Percentiles rank a stretch among this genome's conserved stretches.
These are phyloP conservation scores for Psidium friedrichsthalianum DNA, from an alignment of 345 rosid species.

Conservation along the genomic window DNA sequence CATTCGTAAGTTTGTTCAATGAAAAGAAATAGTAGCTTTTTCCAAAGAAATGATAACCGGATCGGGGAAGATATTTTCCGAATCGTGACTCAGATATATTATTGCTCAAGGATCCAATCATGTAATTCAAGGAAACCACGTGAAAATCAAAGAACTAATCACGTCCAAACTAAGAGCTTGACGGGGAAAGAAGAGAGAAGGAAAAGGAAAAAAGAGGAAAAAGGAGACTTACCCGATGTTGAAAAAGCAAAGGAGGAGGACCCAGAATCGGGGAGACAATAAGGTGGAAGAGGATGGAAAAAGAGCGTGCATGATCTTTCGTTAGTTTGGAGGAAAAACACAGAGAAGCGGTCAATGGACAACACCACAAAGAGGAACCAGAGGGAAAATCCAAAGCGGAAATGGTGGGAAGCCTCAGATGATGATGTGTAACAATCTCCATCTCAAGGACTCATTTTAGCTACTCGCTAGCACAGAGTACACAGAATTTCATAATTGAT, in stretches of 20 bases:
- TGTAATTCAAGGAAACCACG: not conserved
- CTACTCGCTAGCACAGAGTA: too few species aligned
- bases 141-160: not conserved
- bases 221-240: not conserved
- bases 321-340: not conserved
- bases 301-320: not conserved
- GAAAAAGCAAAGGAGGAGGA: not conserved
- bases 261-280: not conserved
- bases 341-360: not conserved
- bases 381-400: slow-evolving; percentile 8
- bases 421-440: not conserved
- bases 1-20: not conserved
- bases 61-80: not conserved
- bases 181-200: not conserved
- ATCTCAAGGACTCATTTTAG: not conserved
- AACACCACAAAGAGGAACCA: not conserved
- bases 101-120: not conserved
- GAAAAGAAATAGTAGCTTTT: not conserved
- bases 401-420: slow-evolving; percentile 11
- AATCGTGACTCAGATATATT: too few species aligned
- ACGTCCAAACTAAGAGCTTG: not conserved
- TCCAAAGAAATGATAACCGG: not conserved
- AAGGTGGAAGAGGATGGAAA: not conserved
- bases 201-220: not conserved
- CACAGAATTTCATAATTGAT: too few species aligned